Base-by-base conservation (phyloP, 2,329 filamentous ascomycete genomes). In the Tolypocladium sp. region DNA sequence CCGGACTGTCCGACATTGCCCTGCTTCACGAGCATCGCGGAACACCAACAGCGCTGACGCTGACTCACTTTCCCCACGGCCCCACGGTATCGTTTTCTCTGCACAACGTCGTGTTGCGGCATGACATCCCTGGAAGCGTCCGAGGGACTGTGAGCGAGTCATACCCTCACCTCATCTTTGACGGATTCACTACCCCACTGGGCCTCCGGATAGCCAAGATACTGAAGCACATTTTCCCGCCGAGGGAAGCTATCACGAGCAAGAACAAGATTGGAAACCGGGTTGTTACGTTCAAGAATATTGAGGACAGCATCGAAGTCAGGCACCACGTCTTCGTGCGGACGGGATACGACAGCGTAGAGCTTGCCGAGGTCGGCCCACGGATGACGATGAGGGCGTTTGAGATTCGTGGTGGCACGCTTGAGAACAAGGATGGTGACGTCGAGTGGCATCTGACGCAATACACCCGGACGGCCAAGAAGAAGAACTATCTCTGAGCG, bases 381-480 rank as follows among this genome's bases (percentile, higher is more conserved):
- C 82, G 94, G 59, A 96, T 97, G 91, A 96, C 92, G n/a, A 94
- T 97, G 91, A 82, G 91, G 65, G 79, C 92, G 57, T 99, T 97
- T 70, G 91, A 97, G 77, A 96, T 99, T 62, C 83, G 92, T 54
- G 88, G 88, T 57, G 93, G 94, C 20, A 96, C 93, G 4, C 78
- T 97, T 61, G 94, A 97, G 71, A 96, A 92, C 69, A 95, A 95
- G 73, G 90, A 95, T 65, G 93, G 93, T 4, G 94, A 99, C 74
- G 86, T 95, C 5, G 94, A 99, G 76, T 99, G 94, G 94, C 89
- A 94, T 63, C 80, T 99, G 63, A 95, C 91, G 62, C 93, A 97
- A 71, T 99, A 96, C 74, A 99, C 93, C 10, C 82, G 94, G 65
- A 97, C 93, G 17, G 88, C 89, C 67, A 86, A 87, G 76, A 97